Base-by-base conservation (phyloP, 495 filamentous ascomycete genomes). In the Aspergillus haitiensis region DNA sequence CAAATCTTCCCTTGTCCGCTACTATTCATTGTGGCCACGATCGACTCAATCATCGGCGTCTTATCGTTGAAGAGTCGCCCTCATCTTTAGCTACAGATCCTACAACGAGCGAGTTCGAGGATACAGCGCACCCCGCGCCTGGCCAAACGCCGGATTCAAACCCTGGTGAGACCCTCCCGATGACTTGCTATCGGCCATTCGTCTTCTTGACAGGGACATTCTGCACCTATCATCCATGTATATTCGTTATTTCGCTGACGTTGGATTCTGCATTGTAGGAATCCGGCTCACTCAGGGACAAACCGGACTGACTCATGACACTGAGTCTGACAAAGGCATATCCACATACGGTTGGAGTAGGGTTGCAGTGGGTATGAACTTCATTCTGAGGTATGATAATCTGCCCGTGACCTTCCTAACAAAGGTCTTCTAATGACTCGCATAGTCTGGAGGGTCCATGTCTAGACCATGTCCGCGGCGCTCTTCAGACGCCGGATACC, bases 401-500 rank as follows among this genome's bases (percentile, higher is more conserved):
- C 21, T 3, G 21, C 21, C 21, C 21, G 21, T 1, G 21, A 27
- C 21, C 18, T 11, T 27, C 16, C 49, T 52, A 16, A 9, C 21
- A 34, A 34, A 6, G 1, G 8, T 33, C 11, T 16, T 34, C 5
- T 33, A 52, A 27, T 27, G 21, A 27, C 3, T 33, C 15, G 31
- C 9, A 52, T 33, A 56, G 53, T 10, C 53, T 56, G 11, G 53
- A 56, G 18, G 53, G 21, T 1, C 53, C 53, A 9, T 56, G 53
- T 31, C 53, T 56, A 11, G 53, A 56, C 18, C 53, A 56, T 39
- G 53, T 56, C 53, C 39, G 53, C 18, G 11, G 37, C 0, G 53
- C 39, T 6, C 21, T 56, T 2, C 13, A 45, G 7, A 34, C 39
- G 3, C 8, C 27, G 7, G 3, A 42, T 44, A 12, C 4, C 0